Evolutionary conservation across 192 early-diverging fungal genomes (phyloP).

Genomic region (Umbelopsis vinacea): DNA sequence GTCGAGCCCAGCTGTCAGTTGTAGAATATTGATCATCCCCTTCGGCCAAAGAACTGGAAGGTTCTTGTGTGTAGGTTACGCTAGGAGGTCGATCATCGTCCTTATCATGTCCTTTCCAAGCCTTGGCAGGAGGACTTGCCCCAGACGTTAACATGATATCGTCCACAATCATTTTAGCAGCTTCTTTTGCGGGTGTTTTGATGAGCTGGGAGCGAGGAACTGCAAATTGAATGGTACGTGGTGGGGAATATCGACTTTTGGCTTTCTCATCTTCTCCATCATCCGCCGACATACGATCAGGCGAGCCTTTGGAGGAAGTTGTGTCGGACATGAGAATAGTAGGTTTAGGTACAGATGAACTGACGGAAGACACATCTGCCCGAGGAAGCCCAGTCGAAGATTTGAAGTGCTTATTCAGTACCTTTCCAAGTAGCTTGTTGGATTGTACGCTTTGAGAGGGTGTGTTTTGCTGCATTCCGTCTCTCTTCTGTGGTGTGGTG

Average conservation of each 20-base stretch:
- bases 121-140: constrained; percentile 8
- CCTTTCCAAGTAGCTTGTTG: neutral
- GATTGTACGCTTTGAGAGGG: constrained; percentile 8
- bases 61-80: neutral
- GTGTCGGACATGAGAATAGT: constrained; percentile 12
- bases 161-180: constrained; percentile 36
- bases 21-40: constrained; percentile 11
- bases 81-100: constrained; percentile 24
- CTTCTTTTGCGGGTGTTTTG: constrained; percentile 36
- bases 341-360: constrained; percentile 3
- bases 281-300: constrained; percentile 12
- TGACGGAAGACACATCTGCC: constrained; percentile 4
- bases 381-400: neutral
- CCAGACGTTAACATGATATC: constrained; percentile 31
- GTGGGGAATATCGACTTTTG: constrained; percentile 30
- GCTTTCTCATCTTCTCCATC: neutral
- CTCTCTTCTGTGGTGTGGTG: constrained; percentile 2
- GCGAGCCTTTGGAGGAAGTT: constrained; percentile 6
- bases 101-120: constrained; percentile 3
- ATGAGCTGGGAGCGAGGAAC: constrained; percentile 29
- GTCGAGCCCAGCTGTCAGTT: neutral
- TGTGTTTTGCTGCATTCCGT: neutral
- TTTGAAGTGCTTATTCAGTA: constrained; percentile 24
- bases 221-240: constrained; percentile 40
- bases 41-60: constrained; percentile 3